Evolutionary conservation across 2,329 filamentous ascomycete species (phyloP), one percentile per base, ranked within the genome.

Genomic region (Verruconis gallopava): DNA sequence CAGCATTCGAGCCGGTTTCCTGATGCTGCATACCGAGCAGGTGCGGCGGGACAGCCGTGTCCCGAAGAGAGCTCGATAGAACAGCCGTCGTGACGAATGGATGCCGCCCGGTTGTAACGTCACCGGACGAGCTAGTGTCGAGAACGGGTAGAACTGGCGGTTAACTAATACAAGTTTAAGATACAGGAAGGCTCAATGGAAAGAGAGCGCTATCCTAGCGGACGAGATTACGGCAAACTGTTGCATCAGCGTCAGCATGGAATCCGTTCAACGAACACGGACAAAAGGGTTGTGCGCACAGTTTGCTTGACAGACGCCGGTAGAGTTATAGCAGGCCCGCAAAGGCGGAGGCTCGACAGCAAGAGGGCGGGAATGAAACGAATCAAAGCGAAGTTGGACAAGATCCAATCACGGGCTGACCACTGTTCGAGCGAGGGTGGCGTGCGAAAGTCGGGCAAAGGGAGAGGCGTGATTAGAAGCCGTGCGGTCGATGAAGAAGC

Each of bases 1-100:
- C 68, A 51, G 73, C 73, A 54, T 67, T 71, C 50, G 75, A 70
- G 51, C 73, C 69, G 51, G 72, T 70, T 55, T 83, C 79, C 64
- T 85, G 77, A 65, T 84, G 82, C 75, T 93, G 88, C 88, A 95
- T 95, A 66, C 77, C 78, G 69, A 89, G 77, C 60, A 85, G 72
- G 71, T 86, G 81, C 72, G 81, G 80, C 63, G 73, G 84, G 79
- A 85, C 79, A 70, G 84, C 75, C 63, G 72, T 81, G 82, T 89
- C 84, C 83, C 81, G 77, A 68, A 76, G 68, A 64, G 71, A 70
- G 65, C 80, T 77, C 64, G 81, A 81, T 69, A 85, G 68, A 61
- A 84, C 77, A 71, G 82, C 81, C 81, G 81, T 88, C 75, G 74
- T 86, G 80, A 74, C 50, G 68, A 67, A 62, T 70, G 72, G 75